These are phyloP conservation scores for Calycina herbarum DNA, from an alignment of 2,329 filamentous ascomycete species.

Conservation along the genomic window DNA sequence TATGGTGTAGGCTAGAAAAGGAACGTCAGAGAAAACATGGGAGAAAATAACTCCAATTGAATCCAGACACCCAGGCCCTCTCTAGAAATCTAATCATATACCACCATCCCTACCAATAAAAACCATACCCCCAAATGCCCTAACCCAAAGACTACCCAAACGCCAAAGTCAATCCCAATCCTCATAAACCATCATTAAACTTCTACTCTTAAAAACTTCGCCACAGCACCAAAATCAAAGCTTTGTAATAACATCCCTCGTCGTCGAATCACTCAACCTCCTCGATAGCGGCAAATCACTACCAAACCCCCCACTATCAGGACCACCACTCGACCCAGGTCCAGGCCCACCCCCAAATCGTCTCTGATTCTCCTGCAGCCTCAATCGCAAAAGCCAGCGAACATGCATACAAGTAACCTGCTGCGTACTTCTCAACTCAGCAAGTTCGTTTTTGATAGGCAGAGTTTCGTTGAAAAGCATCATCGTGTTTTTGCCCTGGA, in stretches of 20 bases:
- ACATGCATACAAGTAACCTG: constrained; percentile 39
- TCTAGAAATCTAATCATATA: no score
- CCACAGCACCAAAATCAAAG: constrained; percentile 16
- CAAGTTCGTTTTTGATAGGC: constrained; percentile 62
- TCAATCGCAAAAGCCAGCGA: constrained; percentile 38
- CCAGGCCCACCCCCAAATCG: constrained; percentile 23
- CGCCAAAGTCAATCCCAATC: not conserved
- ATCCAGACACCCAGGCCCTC: no score
- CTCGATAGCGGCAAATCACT: constrained; percentile 17
- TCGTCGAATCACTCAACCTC: constrained; percentile 28
- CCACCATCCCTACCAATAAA: not conserved
- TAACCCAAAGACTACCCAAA: not conserved
- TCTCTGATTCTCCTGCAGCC: constrained; percentile 35
- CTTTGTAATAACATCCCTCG: constrained; percentile 31
- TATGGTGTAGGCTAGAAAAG: no score
- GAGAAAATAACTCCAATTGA: no score
- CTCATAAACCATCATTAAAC: not conserved
- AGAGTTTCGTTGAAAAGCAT: constrained; percentile 62
- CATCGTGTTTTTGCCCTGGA: constrained; percentile 60
- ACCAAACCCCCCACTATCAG: constrained; percentile 24
- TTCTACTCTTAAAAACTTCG: not conserved
- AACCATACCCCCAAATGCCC: not conserved
- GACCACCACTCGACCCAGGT: constrained; percentile 17
- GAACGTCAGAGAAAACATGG: no score
- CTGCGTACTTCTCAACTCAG: constrained; percentile 45